Evolutionary conservation across 2,329 filamentous ascomycete genomes (phyloP).

Genomic region (Reticulascus tulasneorum): DNA sequence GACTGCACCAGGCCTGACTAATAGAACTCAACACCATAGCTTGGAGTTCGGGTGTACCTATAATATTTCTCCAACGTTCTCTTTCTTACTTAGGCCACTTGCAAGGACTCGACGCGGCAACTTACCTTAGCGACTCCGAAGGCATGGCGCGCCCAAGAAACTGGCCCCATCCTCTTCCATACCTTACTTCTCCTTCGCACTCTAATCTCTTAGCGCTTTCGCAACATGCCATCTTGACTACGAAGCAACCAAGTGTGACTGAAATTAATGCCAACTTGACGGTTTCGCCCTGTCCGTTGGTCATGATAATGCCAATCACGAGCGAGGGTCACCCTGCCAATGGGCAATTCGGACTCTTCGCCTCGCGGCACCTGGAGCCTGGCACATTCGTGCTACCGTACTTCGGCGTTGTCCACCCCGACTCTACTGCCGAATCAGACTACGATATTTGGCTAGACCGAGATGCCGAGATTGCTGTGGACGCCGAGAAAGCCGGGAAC

Average conservation of each 20-base stretch:
- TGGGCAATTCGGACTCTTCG: conserved; percentile 59
- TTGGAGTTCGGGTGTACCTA: no score
- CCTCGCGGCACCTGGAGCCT: conserved; percentile 47
- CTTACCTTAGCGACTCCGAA: neutral
- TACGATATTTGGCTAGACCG: conserved; percentile 63
- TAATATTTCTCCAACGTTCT: no score
- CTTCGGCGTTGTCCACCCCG: conserved; percentile 53
- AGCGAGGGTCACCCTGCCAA: conserved; percentile 51
- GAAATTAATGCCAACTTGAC: conserved; percentile 31
- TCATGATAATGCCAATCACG: conserved; percentile 51
- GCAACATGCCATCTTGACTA: conserved; percentile 36
- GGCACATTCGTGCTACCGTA: conserved; percentile 59
- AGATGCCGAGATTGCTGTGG: conserved; percentile 54
- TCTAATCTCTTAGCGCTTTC: conserved; percentile 38
- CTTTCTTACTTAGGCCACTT: no score
- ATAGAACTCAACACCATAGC: no score
- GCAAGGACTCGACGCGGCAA: no score
- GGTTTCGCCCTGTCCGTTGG: conserved; percentile 42
- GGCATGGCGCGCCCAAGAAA: conserved; percentile 41
- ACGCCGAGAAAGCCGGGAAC: conserved; percentile 55
- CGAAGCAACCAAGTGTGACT: conserved; percentile 16
- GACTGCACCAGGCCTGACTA: no score
- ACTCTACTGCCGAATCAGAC: conserved; percentile 39
- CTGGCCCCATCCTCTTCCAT: conserved; percentile 52
- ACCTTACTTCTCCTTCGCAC: conserved; percentile 47